phyloP scores from a whole-genome alignment of 257 asterid genomes.

The Handroanthus guayacan region DNA sequence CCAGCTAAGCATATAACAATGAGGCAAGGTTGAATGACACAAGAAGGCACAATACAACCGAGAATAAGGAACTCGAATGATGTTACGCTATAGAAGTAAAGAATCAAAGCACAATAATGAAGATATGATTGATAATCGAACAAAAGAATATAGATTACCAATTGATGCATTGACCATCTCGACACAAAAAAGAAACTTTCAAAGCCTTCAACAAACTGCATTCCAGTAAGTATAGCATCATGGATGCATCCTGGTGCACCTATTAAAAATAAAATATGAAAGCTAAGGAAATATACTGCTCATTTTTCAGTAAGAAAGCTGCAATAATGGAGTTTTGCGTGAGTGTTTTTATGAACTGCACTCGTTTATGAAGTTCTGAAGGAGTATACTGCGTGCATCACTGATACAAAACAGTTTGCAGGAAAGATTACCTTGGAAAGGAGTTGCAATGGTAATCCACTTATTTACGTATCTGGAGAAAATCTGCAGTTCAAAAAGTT shows the following conservation, averaged over 20 bases:
- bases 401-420: not conserved
- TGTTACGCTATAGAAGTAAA: not conserved
- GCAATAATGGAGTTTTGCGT: not conserved
- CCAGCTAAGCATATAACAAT: conserved; percentile 48
- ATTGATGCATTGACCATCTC: conserved; percentile 93
- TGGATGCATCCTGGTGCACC: conserved; percentile 90
- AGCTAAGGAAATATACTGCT: not conserved
- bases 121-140: not conserved
- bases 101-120: not conserved
- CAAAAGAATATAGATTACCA: conserved; percentile 55
- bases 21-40: conserved; percentile 7
- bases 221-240: conserved; percentile 77
- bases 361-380: conserved; percentile 5
- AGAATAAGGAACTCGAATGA: conserved; percentile 9
- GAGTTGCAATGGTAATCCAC: conserved; percentile 86
- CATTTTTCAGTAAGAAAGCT: conserved; percentile 15
- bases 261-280: conserved; percentile 37
- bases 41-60: conserved; percentile 1
- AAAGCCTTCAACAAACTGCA: conserved; percentile 90
- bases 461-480: conserved; percentile 76
- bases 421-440: conserved; percentile 74
- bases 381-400: conserved; percentile 1
- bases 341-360: not conserved
- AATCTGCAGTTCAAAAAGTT: conserved; percentile 53
- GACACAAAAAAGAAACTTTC: conserved; percentile 84